phyloP scores from a whole-genome alignment of 2,329 filamentous ascomycete genomes.

The Neonectria faginata region DNA sequence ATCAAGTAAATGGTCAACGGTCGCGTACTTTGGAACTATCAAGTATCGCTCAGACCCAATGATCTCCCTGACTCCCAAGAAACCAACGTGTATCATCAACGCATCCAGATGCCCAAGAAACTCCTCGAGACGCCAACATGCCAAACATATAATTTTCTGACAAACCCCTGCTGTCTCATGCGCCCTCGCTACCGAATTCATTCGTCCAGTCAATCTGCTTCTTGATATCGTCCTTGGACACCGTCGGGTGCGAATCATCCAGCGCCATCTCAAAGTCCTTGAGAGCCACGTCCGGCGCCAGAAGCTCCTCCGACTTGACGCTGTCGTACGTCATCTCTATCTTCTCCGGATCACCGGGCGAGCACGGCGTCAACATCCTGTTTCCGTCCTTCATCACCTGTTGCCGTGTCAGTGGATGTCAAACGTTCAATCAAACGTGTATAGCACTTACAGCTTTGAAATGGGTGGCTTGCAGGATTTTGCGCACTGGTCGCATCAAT shows the following conservation, averaged over 20 bases:
- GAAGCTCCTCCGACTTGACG: conserved; percentile 83
- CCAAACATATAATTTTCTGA: conserved; percentile 38
- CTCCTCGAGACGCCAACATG: conserved; percentile 49
- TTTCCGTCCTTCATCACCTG: conserved; percentile 77
- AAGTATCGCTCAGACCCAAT: conserved; percentile 26
- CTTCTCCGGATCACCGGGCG: conserved; percentile 86
- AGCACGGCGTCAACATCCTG: conserved; percentile 87
- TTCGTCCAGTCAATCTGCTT: conserved; percentile 93
- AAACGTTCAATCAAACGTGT: too few species aligned
- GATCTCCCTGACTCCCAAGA: conserved; percentile 29
- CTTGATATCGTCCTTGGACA: conserved; percentile 86
- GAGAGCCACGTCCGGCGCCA: conserved; percentile 86
- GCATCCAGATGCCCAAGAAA: conserved; percentile 37
- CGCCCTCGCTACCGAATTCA: conserved; percentile 94
- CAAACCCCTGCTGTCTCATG: conserved; percentile 49
- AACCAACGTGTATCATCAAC: conserved; percentile 33
- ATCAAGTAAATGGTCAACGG: conserved; percentile 6
- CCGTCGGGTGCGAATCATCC: conserved; percentile 87
- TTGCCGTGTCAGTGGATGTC: conserved; percentile 11
- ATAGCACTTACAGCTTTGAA: conserved; percentile 82
- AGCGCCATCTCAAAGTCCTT: conserved; percentile 97
- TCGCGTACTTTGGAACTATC: conserved; percentile 18
- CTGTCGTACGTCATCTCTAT: conserved; percentile 95
- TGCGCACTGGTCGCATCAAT: conserved; percentile 95
- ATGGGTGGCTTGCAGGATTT: conserved; percentile 97